phyloP scores from a whole-genome alignment of 495 filamentous ascomycete species.

The Evansstolkia leycettana region DNA sequence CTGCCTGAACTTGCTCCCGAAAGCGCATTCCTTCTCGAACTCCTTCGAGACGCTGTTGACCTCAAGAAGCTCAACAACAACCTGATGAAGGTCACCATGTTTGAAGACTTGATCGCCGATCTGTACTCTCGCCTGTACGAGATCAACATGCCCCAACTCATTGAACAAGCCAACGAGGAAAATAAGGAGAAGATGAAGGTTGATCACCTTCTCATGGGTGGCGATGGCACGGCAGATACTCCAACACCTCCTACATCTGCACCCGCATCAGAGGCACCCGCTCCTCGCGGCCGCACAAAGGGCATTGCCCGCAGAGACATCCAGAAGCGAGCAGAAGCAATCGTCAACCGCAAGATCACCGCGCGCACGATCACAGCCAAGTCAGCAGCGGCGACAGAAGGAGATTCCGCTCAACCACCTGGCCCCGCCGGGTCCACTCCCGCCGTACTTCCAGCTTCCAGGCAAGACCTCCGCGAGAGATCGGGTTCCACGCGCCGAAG shows the following conservation, averaged over 20 bases:
- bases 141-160: constrained; percentile 33
- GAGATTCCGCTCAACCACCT: constrained; percentile 9
- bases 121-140: constrained; percentile 72
- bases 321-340: constrained; percentile 47
- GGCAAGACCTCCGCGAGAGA: too few relatives aligned
- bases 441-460: constrained; percentile 11
- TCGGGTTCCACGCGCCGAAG: constrained; percentile 15
- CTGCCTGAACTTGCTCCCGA: constrained; percentile 32
- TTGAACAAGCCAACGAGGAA: constrained; percentile 37
- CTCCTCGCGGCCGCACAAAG: constrained; percentile 39
- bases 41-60: constrained; percentile 74
- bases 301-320: constrained; percentile 54
- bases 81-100: constrained; percentile 68
- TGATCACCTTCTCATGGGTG: constrained; percentile 40
- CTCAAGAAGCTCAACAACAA: constrained; percentile 82
- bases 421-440: constrained; percentile 3
- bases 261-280: constrained; percentile 27
- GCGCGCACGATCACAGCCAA: constrained; percentile 21
- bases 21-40: constrained; percentile 41
- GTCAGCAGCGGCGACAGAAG: constrained; percentile 12
- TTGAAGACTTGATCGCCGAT: constrained; percentile 86
- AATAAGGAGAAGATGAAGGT: constrained; percentile 47
- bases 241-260: constrained; percentile 23
- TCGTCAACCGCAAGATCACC: constrained; percentile 31
- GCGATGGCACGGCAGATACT: constrained; percentile 22